Evolutionary conservation across 1,284 basidiomycete genomes (phyloP).

Genomic region (Sanghuangporus sanghuang): DNA sequence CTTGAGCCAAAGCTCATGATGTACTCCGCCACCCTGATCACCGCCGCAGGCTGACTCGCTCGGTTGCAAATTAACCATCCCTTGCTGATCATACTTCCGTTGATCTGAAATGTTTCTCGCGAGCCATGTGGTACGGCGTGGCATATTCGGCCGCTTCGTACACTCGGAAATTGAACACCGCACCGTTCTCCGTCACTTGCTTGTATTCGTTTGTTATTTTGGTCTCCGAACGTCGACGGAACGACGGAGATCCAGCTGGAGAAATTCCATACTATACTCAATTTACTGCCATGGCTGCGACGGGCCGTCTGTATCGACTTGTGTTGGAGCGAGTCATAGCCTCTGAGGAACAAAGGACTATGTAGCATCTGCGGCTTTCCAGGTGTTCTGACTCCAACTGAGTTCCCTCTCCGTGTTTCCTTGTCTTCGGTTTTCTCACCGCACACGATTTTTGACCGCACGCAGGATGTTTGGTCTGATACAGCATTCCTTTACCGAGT

Average conservation of each 20-base stretch:
- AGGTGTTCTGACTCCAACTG: constrained; percentile 11
- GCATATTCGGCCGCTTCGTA: background rate
- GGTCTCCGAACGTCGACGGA: background rate
- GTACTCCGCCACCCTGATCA: background rate
- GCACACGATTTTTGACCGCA: background rate
- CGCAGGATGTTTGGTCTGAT: background rate
- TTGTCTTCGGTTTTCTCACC: background rate
- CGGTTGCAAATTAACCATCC: background rate
- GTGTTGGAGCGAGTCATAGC: constrained; percentile 5
- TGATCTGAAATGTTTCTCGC: constrained; percentile 2
- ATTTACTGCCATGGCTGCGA: background rate
- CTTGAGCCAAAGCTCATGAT: background rate
- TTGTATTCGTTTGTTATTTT: background rate
- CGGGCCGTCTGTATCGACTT: background rate
- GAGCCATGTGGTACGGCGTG: background rate
- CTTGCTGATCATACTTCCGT: background rate
- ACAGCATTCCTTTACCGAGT: background rate
- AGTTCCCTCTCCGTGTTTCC: constrained; percentile 4
- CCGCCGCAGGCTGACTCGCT: background rate
- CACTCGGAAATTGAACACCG: constrained; percentile 1
- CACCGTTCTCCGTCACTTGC: background rate
- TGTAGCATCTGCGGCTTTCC: background rate
- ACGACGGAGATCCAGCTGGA: background rate
- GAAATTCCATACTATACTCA: background rate
- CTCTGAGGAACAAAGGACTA: constrained; percentile 5